Evolutionary conservation across 306 rosid genomes (phyloP).

Genomic region (Comarum palustre): DNA sequence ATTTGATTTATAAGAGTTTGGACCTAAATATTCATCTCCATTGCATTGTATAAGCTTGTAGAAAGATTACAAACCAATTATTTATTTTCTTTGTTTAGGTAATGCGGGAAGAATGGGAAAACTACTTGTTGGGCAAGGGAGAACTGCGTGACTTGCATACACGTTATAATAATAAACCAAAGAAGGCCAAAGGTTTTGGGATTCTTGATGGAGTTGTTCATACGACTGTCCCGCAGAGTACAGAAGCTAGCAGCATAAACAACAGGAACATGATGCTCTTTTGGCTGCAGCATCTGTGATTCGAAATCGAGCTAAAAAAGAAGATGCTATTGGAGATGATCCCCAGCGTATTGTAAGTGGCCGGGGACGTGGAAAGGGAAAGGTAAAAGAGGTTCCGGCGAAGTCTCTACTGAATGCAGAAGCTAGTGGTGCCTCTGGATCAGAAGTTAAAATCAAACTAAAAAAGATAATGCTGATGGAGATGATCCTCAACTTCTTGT

Average conservation of each 20-base stretch:
- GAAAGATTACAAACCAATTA: neutral
- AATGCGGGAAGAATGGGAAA: constrained; percentile 83
- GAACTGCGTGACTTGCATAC: constrained; percentile 66
- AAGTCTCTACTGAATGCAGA: constrained; percentile 53
- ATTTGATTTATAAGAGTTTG: neutral
- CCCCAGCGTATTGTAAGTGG: constrained; percentile 35
- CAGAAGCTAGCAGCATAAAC: constrained; percentile 63
- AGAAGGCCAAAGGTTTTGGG: constrained; percentile 92
- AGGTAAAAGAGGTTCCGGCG: constrained; percentile 50
- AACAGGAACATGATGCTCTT: constrained; percentile 83
- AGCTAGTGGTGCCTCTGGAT: constrained; percentile 63
- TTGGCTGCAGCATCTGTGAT: constrained; percentile 75
- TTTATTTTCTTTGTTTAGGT: constrained; percentile 47
- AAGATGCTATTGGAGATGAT: constrained; percentile 40
- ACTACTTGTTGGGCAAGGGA: constrained; percentile 84
- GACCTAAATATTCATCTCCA: neutral
- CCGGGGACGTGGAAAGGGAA: constrained; percentile 44
- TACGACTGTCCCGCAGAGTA: constrained; percentile 49
- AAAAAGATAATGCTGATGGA: constrained; percentile 39
- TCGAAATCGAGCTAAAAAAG: constrained; percentile 48
- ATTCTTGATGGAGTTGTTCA: constrained; percentile 88
- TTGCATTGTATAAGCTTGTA: neutral
- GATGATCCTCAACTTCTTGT: constrained; percentile 39
- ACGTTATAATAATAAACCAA: constrained; percentile 71
- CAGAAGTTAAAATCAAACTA: constrained; percentile 49